A percentile compares a stretch with the other conserved stretches of the same genome.
Conservation (phyloP, 495 filamentous ascomycete species). For the Talaromyces stipitatus region DNA sequence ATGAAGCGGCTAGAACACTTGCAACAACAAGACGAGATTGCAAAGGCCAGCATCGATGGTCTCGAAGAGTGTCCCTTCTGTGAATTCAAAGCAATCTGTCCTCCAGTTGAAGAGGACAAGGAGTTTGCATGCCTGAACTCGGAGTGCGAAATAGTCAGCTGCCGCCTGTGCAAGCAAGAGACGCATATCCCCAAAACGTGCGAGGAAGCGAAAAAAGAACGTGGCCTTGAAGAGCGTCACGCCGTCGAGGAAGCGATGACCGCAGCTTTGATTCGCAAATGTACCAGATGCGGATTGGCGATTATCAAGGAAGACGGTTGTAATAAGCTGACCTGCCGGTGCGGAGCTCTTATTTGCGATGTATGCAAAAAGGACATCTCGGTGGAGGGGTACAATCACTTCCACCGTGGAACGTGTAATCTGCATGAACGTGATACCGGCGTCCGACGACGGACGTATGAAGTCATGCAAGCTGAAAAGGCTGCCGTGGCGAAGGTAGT, state of each 20-base stretch:
- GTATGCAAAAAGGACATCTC: conserved; percentile 52
- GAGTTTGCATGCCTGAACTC: conserved; percentile 68
- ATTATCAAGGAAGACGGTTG: conserved; percentile 70
- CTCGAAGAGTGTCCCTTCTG: conserved; percentile 76
- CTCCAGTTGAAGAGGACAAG: conserved; percentile 58
- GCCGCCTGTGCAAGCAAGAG: conserved; percentile 62
- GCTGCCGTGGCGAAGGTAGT: conserved; percentile 35
- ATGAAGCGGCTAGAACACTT: conserved; percentile 56
- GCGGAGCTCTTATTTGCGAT: conserved; percentile 56
- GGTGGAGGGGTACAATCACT: conserved; percentile 17
- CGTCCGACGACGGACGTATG: conserved; percentile 53
- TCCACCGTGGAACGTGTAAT: conserved; percentile 44
- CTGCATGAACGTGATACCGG: conserved; percentile 50
- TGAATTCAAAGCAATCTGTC: conserved; percentile 65
- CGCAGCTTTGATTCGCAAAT: conserved; percentile 60
- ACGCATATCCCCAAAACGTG: conserved; percentile 72
- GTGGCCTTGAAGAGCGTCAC: conserved; percentile 52
- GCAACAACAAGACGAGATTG: conserved; percentile 61
- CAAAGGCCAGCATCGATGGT: conserved; percentile 55
- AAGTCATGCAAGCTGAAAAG: conserved; percentile 59
- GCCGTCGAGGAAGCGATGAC: conserved; percentile 79
- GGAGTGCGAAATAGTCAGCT: conserved; percentile 58
- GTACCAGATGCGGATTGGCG: conserved; percentile 52
- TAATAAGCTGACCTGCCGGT: conserved; percentile 76
- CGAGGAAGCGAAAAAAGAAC: conserved; percentile 56